Evolutionary conservation across 1,139 yeast species (phyloP).

Genomic region (Blastobotrys raffinosifermentans): DNA sequence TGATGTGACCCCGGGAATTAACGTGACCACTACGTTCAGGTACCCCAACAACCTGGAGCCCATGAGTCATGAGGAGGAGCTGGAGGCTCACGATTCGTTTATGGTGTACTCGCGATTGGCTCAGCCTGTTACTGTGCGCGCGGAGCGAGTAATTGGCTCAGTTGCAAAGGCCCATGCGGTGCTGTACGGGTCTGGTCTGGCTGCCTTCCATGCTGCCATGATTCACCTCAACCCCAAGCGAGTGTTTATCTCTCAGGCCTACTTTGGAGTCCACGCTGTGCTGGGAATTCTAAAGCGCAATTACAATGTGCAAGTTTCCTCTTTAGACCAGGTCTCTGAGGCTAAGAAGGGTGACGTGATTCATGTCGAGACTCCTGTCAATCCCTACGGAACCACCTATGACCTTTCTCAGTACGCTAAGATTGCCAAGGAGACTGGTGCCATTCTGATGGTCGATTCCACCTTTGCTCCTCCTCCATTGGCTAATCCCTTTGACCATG

Average conservation of each 20-base stretch:
- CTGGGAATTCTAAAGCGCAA: slow-evolving; percentile 58
- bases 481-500: slow-evolving; percentile 70
- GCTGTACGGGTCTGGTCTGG: slow-evolving; percentile 69
- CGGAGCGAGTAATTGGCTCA: slow-evolving; percentile 59
- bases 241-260: slow-evolving; percentile 71
- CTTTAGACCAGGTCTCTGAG: slow-evolving; percentile 49
- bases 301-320: slow-evolving; percentile 49
- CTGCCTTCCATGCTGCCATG: slow-evolving; percentile 76
- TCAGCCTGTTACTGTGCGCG: slow-evolving; percentile 65
- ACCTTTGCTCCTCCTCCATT: slow-evolving; percentile 94
- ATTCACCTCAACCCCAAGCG: slow-evolving; percentile 67
- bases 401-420: slow-evolving; percentile 60
- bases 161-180: slow-evolving; percentile 52
- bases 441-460: slow-evolving; percentile 67
- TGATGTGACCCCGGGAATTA: slow-evolving; percentile 77
- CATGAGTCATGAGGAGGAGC: slow-evolving; percentile 31
- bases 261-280: slow-evolving; percentile 78
- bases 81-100: slow-evolving; percentile 35
- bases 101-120: slow-evolving; percentile 59
- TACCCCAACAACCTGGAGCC: slow-evolving; percentile 42
- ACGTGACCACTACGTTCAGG: slow-evolving; percentile 70
- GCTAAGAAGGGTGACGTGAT: slow-evolving; percentile 62
- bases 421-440: slow-evolving; percentile 65
- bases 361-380: slow-evolving; percentile 83
- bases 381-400: slow-evolving; percentile 70